Percentiles rank a stretch among this genome's conserved stretches.
These are phyloP conservation scores for Chamaecyparis obtusa DNA, from an alignment of 75 land plant genomes.

Conservation along the genomic window DNA sequence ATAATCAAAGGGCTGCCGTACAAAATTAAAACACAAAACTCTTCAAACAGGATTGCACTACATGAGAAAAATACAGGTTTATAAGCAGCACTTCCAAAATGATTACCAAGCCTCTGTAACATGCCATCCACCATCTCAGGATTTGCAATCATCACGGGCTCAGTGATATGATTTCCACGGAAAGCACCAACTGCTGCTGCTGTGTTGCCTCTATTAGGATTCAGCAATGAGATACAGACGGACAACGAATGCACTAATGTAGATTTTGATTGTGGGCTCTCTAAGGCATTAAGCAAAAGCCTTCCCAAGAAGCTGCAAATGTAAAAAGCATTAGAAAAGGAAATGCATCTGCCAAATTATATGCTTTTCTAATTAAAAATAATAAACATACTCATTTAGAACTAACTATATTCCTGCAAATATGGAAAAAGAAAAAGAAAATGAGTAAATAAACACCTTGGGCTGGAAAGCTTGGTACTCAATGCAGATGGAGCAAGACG, in stretches of 20 bases:
- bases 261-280: slow-evolving; percentile 84
- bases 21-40: not conserved
- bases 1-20: not conserved
- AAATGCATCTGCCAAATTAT: not conserved
- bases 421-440: not conserved
- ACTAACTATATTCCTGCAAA: not conserved
- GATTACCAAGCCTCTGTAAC: slow-evolving; percentile 83
- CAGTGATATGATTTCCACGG: slow-evolving; percentile 52
- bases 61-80: not conserved
- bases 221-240: slow-evolving; percentile 86
- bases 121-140: slow-evolving; percentile 89
- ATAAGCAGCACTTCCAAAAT: not conserved
- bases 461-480: slow-evolving; percentile 76
- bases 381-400: not conserved
- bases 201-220: slow-evolving; percentile 65
- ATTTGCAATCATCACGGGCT: slow-evolving; percentile 48
- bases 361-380: not conserved
- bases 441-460: slow-evolving; percentile 48
- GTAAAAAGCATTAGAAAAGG: not conserved
- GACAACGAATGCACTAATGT: slow-evolving; percentile 80
- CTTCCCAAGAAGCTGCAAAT: slow-evolving; percentile 85
- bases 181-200: slow-evolving; percentile 31
- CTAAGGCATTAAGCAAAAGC: slow-evolving; percentile 79
- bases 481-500: slow-evolving; percentile 80
- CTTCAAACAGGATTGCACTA: not conserved